These are phyloP conservation scores for Tetrapisispora namnaoensis DNA, from an alignment of 805 yeast species.

Conservation along the genomic window DNA sequence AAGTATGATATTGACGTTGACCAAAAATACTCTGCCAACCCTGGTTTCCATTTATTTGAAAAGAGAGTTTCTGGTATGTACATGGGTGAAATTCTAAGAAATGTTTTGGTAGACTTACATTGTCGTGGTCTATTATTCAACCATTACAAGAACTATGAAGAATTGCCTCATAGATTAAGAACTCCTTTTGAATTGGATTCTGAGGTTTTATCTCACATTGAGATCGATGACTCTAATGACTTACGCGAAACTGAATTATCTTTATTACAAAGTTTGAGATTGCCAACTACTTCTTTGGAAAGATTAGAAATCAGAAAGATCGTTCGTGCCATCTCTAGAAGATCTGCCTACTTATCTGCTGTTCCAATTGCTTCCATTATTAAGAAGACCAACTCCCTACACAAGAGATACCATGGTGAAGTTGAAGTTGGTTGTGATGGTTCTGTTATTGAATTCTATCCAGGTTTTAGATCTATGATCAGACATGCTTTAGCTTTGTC, in stretches of 20 bases:
- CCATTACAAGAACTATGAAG: constrained; percentile 37
- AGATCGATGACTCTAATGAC: constrained; percentile 71
- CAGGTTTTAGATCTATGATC: constrained; percentile 73
- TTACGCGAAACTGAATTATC: constrained; percentile 62
- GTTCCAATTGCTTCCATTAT: constrained; percentile 82
- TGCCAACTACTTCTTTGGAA: constrained; percentile 63
- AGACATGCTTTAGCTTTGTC: constrained; percentile 67
- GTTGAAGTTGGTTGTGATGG: constrained; percentile 96
- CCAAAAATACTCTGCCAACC: constrained; percentile 57
- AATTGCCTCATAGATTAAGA: constrained; percentile 48
- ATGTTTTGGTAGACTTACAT: constrained; percentile 59
- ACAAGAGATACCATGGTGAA: constrained; percentile 47
- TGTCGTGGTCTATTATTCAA: constrained; percentile 46
- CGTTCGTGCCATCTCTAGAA: constrained; percentile 69
- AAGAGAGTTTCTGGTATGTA: constrained; percentile 90
- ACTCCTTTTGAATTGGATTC: constrained; percentile 73
- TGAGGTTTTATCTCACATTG: constrained; percentile 77
- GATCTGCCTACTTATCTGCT: constrained; percentile 87
- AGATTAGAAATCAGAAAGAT: constrained; percentile 62
- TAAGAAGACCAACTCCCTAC: constrained; percentile 54
- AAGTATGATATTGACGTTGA: constrained; percentile 69
- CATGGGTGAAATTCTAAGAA: constrained; percentile 80
- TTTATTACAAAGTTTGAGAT: constrained; percentile 53
- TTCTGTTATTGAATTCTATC: constrained; percentile 85
- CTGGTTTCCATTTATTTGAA: constrained; percentile 85